phyloP scores from a whole-genome alignment of 768 basidiomycete species.

The Boletellus ananas region DNA sequence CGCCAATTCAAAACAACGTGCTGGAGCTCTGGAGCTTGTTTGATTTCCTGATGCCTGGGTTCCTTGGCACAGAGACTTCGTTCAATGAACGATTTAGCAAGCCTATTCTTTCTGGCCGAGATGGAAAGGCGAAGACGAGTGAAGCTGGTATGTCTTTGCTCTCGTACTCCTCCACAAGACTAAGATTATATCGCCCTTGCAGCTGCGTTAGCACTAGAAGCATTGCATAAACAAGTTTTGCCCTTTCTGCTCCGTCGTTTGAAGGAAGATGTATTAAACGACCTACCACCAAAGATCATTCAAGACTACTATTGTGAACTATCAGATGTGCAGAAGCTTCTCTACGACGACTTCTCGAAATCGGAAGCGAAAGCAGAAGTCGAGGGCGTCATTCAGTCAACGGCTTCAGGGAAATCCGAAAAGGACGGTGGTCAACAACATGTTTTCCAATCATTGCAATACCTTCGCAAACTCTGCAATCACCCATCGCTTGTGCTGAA shows the following conservation, averaged over 20 bases:
- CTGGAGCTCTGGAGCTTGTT: constrained; percentile 98
- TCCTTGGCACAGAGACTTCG: constrained; percentile 89
- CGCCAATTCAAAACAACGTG: constrained; percentile 99
- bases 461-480: constrained; percentile 95
- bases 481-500: constrained; percentile 93
- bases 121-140: constrained; percentile 90
- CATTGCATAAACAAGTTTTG: constrained; percentile 97
- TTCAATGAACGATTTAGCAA: constrained; percentile 97
- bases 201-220: constrained; percentile 94
- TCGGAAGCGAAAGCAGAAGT: constrained; percentile 66
- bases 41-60: constrained; percentile 99
- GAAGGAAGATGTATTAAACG: constrained; percentile 95
- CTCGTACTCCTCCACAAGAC: neutral
- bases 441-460: constrained; percentile 96
- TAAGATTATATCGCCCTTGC: constrained; percentile 3
- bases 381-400: constrained; percentile 59
- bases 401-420: constrained; percentile 29
- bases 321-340: constrained; percentile 86
- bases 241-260: constrained; percentile 94
- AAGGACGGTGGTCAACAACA: constrained; percentile 65
- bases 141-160: constrained; percentile 76
- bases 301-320: constrained; percentile 99
- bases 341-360: constrained; percentile 92
- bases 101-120: constrained; percentile 91
- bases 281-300: constrained; percentile 98